Evolutionary conservation across 2,329 filamentous ascomycete species (phyloP).

Genomic region (Plectosphaerella plurivora): DNA sequence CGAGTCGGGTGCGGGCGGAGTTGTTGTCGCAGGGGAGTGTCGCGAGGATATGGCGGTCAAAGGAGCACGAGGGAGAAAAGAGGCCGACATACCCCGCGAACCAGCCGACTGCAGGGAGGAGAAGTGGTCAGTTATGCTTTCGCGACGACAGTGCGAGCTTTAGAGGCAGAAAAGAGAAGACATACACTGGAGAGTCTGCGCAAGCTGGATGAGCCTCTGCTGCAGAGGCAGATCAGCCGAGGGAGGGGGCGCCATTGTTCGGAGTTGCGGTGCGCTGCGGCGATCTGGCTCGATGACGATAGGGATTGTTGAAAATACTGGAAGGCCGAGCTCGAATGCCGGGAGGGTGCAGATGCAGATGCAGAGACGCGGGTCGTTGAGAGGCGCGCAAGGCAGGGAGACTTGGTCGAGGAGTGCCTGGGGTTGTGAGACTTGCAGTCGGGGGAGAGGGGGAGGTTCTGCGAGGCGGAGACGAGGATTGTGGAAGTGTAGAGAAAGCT

Average conservation of each 20-base stretch:
- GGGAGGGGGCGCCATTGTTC: conserved; percentile 57
- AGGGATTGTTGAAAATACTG: neutral
- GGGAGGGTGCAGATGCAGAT: neutral
- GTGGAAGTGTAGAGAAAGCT: conserved; percentile 1
- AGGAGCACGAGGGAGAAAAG: conserved; percentile 7
- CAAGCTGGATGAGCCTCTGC: conserved; percentile 72
- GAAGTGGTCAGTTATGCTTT: conserved; percentile 27
- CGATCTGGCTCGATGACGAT: neutral
- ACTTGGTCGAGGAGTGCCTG: neutral
- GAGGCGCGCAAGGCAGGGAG: neutral
- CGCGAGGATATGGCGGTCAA: neutral
- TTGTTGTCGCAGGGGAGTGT: neutral
- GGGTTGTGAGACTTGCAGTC: neutral
- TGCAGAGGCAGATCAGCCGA: conserved; percentile 63
- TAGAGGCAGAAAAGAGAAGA: conserved; percentile 26
- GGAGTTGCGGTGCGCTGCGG: neutral
- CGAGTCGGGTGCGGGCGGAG: no score
- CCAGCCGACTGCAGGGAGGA: conserved; percentile 60
- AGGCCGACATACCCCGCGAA: conserved; percentile 66
- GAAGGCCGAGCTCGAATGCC: neutral
- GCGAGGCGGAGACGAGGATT: neutral
- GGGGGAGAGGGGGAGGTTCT: neutral
- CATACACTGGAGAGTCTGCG: conserved; percentile 88
- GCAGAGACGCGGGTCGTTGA: conserved; percentile 1
- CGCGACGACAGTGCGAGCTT: neutral